A percentile compares a stretch with the other conserved stretches of the same genome.
phyloP scores from a whole-genome alignment of 345 rosid species.

The Gossypium herbaceum region DNA sequence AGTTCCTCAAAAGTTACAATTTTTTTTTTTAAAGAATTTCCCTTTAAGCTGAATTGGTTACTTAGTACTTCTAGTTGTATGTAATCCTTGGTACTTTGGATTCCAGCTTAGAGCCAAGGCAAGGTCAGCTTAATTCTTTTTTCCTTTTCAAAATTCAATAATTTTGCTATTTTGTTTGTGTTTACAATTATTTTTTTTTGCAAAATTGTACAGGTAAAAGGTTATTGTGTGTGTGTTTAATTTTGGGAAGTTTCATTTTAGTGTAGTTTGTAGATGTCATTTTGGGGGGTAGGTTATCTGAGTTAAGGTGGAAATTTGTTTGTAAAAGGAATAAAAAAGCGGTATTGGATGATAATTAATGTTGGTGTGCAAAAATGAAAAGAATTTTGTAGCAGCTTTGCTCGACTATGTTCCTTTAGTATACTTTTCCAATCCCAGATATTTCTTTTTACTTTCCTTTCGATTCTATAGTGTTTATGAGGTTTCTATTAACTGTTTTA shows the following conservation, averaged over 20 bases:
- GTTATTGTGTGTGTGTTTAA: neutral
- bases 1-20: too few relatives aligned
- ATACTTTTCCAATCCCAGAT: too few relatives aligned
- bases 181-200: neutral
- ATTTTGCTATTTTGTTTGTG: neutral
- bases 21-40: neutral
- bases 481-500: too few relatives aligned
- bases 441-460: too few relatives aligned
- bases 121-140: neutral
- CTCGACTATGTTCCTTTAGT: too few relatives aligned
- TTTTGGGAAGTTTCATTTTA: neutral
- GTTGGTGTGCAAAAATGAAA: neutral
- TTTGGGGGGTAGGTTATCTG: neutral
- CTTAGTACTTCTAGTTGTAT: neutral
- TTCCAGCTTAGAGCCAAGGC: neutral
- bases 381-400: too few relatives aligned
- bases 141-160: neutral
- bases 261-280: neutral
- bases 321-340: neutral
- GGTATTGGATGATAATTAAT: conserved; percentile 13
- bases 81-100: neutral
- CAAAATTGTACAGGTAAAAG: neutral
- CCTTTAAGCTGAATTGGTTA: neutral
- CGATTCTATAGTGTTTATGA: too few relatives aligned
- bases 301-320: neutral